These are phyloP conservation scores for Juglanconis oblonga DNA, from an alignment of 2,329 filamentous ascomycete species.

Conservation along the genomic window DNA sequence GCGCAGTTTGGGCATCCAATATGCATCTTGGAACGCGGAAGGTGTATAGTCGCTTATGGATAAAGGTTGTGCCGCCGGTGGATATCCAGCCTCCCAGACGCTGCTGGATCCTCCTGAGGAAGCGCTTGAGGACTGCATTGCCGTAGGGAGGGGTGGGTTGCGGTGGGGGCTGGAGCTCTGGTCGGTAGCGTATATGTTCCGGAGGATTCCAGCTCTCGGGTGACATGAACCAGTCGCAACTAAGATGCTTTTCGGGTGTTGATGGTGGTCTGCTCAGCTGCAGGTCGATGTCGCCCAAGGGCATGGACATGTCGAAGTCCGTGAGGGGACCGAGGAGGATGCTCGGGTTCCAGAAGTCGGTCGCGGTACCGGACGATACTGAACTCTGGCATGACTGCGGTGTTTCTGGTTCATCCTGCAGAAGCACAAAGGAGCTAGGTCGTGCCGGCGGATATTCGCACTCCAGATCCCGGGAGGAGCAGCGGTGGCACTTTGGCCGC, in stretches of 20 bases:
- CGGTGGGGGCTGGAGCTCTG: not conserved
- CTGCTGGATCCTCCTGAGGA: not conserved
- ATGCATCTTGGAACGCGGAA: slow-evolving; percentile 19
- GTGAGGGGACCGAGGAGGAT: not conserved
- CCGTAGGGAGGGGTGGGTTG: not conserved
- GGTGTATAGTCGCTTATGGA: slow-evolving; percentile 25
- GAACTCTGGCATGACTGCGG: not conserved
- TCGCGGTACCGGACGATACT: not conserved
- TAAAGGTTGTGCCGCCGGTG: slow-evolving; percentile 25
- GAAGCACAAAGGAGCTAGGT: slow-evolving; percentile 5
- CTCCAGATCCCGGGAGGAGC: not conserved
- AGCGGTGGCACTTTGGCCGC: slow-evolving; percentile 9
- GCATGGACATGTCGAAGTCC: not conserved
- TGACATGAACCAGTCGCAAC: slow-evolving; percentile 13
- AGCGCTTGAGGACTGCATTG: not conserved
- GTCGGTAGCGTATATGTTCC: not conserved
- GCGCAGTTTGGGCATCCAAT: not conserved
- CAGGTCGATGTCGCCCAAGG: not conserved
- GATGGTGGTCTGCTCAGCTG: not conserved
- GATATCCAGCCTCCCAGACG: slow-evolving; percentile 26
- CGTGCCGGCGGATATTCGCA: slow-evolving; percentile 14
- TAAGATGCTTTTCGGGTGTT: not conserved
- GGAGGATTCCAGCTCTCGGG: not conserved
- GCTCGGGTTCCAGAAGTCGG: slow-evolving; percentile 1
- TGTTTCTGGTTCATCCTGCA: not conserved